Evolutionary conservation across 2,329 filamentous ascomycete species (phyloP).

Genomic region (Aureobasidium sp.): DNA sequence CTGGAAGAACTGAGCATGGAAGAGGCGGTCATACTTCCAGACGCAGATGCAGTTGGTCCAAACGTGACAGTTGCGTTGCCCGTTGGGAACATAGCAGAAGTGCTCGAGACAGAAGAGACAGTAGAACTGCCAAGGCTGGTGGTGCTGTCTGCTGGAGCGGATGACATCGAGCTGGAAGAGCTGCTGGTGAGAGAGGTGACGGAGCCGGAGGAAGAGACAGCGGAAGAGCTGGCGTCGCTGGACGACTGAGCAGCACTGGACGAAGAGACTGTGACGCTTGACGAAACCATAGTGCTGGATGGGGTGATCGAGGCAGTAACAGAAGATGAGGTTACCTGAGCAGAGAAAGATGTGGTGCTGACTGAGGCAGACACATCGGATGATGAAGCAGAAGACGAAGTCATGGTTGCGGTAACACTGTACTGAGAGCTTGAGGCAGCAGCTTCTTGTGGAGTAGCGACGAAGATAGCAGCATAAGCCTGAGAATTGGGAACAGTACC

Average conservation of each 20-base stretch:
- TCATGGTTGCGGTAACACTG: no score
- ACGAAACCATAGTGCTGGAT: not conserved
- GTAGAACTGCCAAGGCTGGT: not conserved
- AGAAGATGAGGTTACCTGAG: not conserved
- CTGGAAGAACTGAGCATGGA: not conserved
- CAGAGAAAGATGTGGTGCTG: no score
- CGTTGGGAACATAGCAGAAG: not conserved
- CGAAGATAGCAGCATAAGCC: no score
- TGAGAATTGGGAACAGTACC: no score
- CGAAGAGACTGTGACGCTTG: not conserved
- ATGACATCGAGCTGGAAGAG: not conserved
- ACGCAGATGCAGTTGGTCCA: not conserved
- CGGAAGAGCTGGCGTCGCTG: not conserved
- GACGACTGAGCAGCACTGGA: not conserved
- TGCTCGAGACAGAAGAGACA: not conserved
- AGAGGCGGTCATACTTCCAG: not conserved
- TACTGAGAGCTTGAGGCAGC: no score
- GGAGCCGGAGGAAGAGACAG: not conserved
- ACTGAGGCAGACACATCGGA: no score
- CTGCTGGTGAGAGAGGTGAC: not conserved
- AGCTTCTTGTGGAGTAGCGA: no score
- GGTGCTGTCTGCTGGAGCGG: not conserved
- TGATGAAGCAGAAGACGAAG: no score
- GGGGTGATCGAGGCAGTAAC: not conserved
- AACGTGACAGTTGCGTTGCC: not conserved